Evolutionary conservation across 2,329 filamentous ascomycete species (phyloP).

Genomic region (Fonsecaea pedrosoi): DNA sequence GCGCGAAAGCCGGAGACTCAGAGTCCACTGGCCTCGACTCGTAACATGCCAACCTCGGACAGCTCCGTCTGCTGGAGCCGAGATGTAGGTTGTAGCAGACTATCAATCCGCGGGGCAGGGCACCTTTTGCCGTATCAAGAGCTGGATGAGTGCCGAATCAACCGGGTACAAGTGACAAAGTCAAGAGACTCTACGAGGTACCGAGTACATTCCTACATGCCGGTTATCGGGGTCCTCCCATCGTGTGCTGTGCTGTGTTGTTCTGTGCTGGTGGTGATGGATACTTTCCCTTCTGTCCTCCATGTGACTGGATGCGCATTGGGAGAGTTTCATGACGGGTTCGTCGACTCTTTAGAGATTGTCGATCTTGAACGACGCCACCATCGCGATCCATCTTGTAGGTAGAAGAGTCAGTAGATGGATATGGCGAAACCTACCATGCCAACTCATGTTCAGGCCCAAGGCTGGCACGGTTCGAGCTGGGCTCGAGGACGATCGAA

Average conservation of each 20-base stretch:
- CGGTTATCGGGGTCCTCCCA: too few relatives aligned
- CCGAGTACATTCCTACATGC: too few relatives aligned
- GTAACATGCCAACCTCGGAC: not conserved
- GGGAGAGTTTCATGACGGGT: constrained; percentile 10
- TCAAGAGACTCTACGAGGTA: too few relatives aligned
- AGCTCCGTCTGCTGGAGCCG: not conserved
- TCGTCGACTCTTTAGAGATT: not conserved
- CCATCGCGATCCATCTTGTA: not conserved
- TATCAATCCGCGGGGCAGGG: too few relatives aligned
- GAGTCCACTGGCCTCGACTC: not conserved
- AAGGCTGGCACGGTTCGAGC: not conserved
- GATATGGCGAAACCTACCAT: too few relatives aligned
- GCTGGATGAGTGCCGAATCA: too few relatives aligned
- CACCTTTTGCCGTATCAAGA: too few relatives aligned
- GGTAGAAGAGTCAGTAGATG: too few relatives aligned
- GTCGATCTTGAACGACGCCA: constrained; percentile 9
- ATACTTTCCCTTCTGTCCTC: not conserved
- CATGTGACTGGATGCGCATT: constrained; percentile 1
- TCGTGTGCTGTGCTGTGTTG: too few relatives aligned
- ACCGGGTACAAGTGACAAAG: too few relatives aligned
- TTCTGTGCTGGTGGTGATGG: not conserved
- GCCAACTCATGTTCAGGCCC: not conserved
- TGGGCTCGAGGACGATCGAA: not conserved
- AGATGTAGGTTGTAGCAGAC: too few relatives aligned
- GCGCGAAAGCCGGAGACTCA: constrained; percentile 2